Percentiles rank a stretch among this genome's conserved stretches.
These are phyloP conservation scores for Senna tora DNA, from an alignment of 306 rosid genomes.

Conservation along the genomic window DNA sequence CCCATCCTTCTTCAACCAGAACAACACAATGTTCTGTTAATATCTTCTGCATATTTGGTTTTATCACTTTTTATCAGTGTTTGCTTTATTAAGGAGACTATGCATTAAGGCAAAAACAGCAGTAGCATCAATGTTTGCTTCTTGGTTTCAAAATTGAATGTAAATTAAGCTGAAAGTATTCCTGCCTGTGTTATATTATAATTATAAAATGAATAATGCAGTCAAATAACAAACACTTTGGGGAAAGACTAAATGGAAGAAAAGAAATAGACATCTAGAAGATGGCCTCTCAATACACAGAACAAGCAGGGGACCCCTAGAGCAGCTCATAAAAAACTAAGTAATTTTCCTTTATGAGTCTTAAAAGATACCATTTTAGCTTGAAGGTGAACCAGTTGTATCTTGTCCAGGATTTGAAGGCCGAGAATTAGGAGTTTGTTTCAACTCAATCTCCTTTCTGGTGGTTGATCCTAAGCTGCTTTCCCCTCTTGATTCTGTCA, in stretches of 20 bases:
- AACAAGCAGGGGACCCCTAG: slow-evolving; percentile 55
- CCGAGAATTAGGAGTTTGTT: slow-evolving; percentile 55
- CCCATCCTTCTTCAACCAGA: slow-evolving; percentile 5
- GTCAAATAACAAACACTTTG: slow-evolving; percentile 35
- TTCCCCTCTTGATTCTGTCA: slow-evolving; percentile 59
- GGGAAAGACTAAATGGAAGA: slow-evolving; percentile 28
- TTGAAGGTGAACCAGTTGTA: slow-evolving; percentile 44
- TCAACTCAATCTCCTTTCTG: slow-evolving; percentile 45
- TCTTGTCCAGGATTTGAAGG: slow-evolving; percentile 52
- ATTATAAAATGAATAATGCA: slow-evolving; percentile 29
- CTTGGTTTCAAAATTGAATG: background rate
- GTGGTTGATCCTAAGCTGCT: slow-evolving; percentile 46
- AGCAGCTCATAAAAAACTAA: slow-evolving; percentile 52
- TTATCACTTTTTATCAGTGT: background rate
- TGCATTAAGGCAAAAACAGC: background rate
- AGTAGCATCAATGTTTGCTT: background rate
- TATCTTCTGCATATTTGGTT: background rate
- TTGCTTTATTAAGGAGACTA: background rate
- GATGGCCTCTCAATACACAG: slow-evolving; percentile 36
- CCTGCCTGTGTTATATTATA: slow-evolving; percentile 46
- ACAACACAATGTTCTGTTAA: slow-evolving; percentile 6
- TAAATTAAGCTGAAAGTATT: slow-evolving; percentile 39
- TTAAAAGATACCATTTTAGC: slow-evolving; percentile 31
- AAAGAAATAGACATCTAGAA: slow-evolving; percentile 32
- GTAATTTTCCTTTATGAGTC: slow-evolving; percentile 30